Percentiles rank a stretch among this genome's conserved stretches.
Evolutionary conservation across 176 grass and related monocot genomes (phyloP).

Genomic region (Canna indica): DNA sequence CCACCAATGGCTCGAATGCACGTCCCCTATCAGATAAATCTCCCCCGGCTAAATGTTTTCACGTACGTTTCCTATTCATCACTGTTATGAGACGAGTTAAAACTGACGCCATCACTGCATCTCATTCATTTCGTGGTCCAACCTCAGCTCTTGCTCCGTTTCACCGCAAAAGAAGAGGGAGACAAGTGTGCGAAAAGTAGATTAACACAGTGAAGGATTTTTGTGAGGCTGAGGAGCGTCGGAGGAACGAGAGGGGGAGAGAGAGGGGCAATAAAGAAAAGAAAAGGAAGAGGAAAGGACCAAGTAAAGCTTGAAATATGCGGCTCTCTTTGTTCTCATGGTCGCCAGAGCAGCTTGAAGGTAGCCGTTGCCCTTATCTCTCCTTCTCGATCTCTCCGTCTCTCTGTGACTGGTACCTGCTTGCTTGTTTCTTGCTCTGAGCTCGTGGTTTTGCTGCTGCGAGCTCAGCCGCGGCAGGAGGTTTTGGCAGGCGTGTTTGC

Average conservation of each 20-base stretch:
- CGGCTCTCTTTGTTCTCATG: background rate
- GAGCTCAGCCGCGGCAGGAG: background rate
- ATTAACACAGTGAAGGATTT: background rate
- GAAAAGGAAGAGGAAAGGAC: background rate
- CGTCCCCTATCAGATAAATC: background rate
- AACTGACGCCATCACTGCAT: background rate
- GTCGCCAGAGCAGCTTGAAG: background rate
- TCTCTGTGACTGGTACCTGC: too few species aligned
- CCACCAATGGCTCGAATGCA: background rate
- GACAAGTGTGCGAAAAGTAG: background rate
- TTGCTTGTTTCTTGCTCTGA: background rate
- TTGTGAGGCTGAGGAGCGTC: background rate
- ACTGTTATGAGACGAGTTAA: background rate
- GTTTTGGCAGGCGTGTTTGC: background rate
- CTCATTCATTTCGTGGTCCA: constrained; percentile 3
- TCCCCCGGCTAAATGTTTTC: too few species aligned
- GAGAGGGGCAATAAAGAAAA: background rate
- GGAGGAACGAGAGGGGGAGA: background rate
- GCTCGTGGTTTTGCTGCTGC: background rate
- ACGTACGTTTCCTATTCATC: background rate
- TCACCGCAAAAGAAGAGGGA: background rate
- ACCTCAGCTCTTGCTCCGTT: background rate
- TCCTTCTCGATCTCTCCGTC: background rate
- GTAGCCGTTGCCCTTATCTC: background rate
- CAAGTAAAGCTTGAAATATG: background rate